Base-by-base conservation (phyloP, 1,284 basidiomycete species). In the Mycosarcoma mackinlayi region DNA sequence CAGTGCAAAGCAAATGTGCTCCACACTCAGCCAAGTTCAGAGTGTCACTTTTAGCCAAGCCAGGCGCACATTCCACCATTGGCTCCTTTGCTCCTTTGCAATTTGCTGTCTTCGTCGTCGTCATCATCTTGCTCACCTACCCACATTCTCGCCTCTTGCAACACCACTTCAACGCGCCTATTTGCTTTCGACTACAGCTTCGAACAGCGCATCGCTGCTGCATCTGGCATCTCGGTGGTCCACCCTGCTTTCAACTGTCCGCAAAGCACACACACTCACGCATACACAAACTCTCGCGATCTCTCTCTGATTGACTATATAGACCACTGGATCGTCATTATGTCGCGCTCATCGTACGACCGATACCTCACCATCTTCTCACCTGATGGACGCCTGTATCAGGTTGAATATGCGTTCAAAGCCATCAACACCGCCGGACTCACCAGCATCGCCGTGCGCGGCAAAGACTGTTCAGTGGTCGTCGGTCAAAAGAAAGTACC, bases 401-500 rank as follows among this genome's bases (percentile, higher is more conserved):
- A 83, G 55, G 81, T 83, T 27, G 81, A 81, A 58, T 98, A 98
- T 87, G 96, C 96, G 19, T 98, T 98, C 90, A 99, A 98, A 85
- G 96, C 96, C 45, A 98, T 98, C 84, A 92, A 92, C 65, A 92
- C 93, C 50, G 94, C 94, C 3, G 95, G 94, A 1, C 92, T 98
- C 78, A 98, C 96, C 3, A 89, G 94, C 6, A 88, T 99, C 50
- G 89, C 94, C 14, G 90, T 98, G 53, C 86, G 95, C 73, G 96
- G 96, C 21, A 92, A 92, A 84, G 94, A 98, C 81, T 94, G 93
- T 3, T 88, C 90, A 7, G 94, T 98, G 4, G 91, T 98, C 37
- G 93, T 97, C 78, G 97, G 94, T 10, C 96, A 99, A 86, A 94
- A 94, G 86, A 98, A 98, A 87, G 90, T 99, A 35, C 94, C 95